Conservation (phyloP, 2,329 filamentous ascomycete species). For the Pseudocercospora vitis region DNA sequence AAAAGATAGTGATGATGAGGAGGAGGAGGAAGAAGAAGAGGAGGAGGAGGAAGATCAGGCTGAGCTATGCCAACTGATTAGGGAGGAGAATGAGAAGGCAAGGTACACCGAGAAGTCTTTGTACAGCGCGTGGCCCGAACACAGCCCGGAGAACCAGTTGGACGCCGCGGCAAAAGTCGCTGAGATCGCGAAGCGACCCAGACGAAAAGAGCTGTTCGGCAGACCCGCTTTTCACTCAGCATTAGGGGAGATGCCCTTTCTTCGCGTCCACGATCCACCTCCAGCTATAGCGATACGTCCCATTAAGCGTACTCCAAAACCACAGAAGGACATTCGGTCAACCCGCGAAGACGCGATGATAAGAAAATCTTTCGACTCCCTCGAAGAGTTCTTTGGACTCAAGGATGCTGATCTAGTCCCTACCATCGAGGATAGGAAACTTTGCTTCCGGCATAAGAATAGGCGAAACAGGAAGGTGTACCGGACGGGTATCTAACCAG, state of each 20-base stretch:
- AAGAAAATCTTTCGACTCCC: conserved; percentile 5
- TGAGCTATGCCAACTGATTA: conserved; percentile 8
- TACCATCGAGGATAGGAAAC: conserved; percentile 9
- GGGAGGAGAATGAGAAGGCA: background rate
- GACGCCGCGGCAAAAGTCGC: conserved; percentile 58
- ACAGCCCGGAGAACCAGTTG: conserved; percentile 19
- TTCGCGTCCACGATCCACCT: background rate
- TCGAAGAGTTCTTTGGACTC: conserved; percentile 22
- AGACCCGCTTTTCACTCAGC: conserved; percentile 19
- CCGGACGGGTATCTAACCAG: conserved; percentile 16
- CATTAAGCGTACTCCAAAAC: background rate
- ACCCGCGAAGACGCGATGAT: background rate
- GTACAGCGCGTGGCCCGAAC: conserved; percentile 30
- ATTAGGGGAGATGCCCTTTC: conserved; percentile 5
- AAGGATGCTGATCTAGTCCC: conserved; percentile 15
- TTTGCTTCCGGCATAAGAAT: conserved; percentile 14
- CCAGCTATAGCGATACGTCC: background rate
- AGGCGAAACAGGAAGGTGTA: conserved; percentile 15
- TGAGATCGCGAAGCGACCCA: conserved; percentile 47
- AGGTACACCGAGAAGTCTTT: conserved; percentile 13
- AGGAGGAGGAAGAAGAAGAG: background rate
- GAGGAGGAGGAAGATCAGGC: conserved; percentile 6
- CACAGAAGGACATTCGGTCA: conserved; percentile 2
- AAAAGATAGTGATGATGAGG: no score
- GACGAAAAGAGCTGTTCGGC: conserved; percentile 38